Evolutionary conservation across 208 protist genomes (phyloP).

Genomic region (Wallacemonas rigidus): DNA sequence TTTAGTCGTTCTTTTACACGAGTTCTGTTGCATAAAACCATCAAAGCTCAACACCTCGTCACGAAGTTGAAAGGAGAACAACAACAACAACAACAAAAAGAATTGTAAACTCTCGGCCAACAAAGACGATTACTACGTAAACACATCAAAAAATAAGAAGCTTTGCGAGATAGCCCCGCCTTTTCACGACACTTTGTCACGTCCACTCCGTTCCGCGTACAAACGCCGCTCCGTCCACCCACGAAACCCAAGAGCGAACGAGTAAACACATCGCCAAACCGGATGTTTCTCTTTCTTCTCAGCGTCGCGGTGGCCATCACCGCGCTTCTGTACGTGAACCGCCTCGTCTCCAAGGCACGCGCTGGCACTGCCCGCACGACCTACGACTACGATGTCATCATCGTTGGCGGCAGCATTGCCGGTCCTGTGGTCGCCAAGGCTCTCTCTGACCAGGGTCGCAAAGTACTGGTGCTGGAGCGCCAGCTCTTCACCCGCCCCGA

Average conservation of each 20-base stretch:
- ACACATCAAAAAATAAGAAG: not conserved
- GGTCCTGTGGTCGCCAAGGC: slow-evolving; percentile 89
- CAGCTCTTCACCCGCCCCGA: slow-evolving; percentile 90
- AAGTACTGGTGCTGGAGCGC: slow-evolving; percentile 90
- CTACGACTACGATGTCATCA: slow-evolving; percentile 92
- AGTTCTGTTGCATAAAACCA: too few relatives aligned
- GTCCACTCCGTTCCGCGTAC: too few relatives aligned
- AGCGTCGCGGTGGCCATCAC: slow-evolving; percentile 39
- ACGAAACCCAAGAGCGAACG: too few relatives aligned
- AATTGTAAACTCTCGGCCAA: too few relatives aligned
- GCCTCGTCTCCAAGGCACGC: slow-evolving; percentile 43
- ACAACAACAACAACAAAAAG: too few relatives aligned
- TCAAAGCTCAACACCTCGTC: too few relatives aligned
- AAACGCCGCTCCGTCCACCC: too few relatives aligned
- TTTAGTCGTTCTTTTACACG: not conserved
- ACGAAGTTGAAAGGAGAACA: too few relatives aligned
- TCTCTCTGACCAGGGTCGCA: slow-evolving; percentile 82
- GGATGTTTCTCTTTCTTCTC: slow-evolving; percentile 40
- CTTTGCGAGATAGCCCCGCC: not conserved
- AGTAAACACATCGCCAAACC: too few relatives aligned
- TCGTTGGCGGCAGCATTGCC: slow-evolving; percentile 92
- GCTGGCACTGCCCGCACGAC: slow-evolving; percentile 41
- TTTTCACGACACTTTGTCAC: too few relatives aligned
- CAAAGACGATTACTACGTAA: not conserved
- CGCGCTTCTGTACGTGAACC: slow-evolving; percentile 60